Conservation (phyloP, 2,329 filamentous ascomycete genomes). For the Curvularia hawaiiensis region DNA sequence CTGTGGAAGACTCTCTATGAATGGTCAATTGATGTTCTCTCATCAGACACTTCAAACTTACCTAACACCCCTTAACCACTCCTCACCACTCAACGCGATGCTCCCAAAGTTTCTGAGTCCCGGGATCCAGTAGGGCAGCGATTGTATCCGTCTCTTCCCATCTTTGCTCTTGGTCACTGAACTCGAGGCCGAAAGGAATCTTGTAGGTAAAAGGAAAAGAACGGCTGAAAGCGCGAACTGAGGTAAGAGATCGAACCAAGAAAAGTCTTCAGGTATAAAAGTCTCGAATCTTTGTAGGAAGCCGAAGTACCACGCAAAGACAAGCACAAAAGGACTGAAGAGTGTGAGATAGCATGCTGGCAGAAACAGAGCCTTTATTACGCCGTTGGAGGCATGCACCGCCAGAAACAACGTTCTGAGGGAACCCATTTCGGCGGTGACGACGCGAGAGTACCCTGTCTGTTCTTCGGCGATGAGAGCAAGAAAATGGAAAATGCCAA, state of each 20-base stretch:
- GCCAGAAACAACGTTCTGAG: constrained; percentile 41
- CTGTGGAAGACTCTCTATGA: constrained; percentile 44
- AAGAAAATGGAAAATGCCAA: constrained; percentile 13
- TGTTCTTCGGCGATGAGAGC: constrained; percentile 9
- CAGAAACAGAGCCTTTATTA: constrained; percentile 44
- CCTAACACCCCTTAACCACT: constrained; percentile 52
- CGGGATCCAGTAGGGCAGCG: constrained; percentile 65
- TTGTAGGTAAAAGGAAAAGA: constrained; percentile 36
- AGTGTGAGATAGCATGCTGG: constrained; percentile 40
- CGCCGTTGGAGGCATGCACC: constrained; percentile 40
- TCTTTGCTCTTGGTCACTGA: constrained; percentile 24
- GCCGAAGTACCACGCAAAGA: constrained; percentile 30
- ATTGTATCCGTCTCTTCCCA: constrained; percentile 51
- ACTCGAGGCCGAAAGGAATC: constrained; percentile 33
- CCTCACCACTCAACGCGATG: constrained; percentile 52
- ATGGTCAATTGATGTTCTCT: constrained; percentile 12
- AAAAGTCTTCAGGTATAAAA: constrained; percentile 31
- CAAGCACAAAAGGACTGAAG: constrained; percentile 38
- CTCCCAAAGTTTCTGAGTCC: constrained; percentile 61
- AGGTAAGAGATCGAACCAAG: constrained; percentile 37
- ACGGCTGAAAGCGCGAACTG: constrained; percentile 37
- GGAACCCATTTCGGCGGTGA: constrained; percentile 33
- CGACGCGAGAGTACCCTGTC: constrained; percentile 8
- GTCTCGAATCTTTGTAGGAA: constrained; percentile 25
- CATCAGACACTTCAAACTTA: constrained; percentile 22